phyloP scores from a whole-genome alignment of 2,329 filamentous ascomycete genomes.

The Epichloe sp. region DNA sequence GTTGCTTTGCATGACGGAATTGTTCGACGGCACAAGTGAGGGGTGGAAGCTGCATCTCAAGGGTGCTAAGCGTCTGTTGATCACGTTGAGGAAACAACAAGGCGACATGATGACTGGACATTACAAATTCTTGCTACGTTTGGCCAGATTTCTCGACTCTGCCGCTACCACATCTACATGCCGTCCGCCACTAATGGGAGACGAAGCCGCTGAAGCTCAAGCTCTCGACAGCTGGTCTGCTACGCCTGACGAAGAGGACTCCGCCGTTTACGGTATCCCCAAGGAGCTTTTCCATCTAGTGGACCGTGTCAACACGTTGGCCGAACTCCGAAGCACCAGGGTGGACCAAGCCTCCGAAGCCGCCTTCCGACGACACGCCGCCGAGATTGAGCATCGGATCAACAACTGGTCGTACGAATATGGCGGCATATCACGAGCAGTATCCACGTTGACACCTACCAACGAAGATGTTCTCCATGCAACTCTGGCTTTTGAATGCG shows the following conservation, averaged over 20 bases:
- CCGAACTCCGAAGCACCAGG: slow-evolving; percentile 19
- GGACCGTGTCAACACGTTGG: slow-evolving; percentile 19
- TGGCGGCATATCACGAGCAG: slow-evolving; percentile 14
- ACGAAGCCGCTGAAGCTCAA: slow-evolving; percentile 16
- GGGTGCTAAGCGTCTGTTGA: slow-evolving; percentile 25
- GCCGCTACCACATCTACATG: slow-evolving; percentile 22
- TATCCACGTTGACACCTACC: slow-evolving; percentile 9
- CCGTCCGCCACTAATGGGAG: slow-evolving; percentile 20
- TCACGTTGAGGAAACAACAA: slow-evolving; percentile 17
- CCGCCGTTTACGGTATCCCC: slow-evolving; percentile 23
- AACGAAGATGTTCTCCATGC: slow-evolving; percentile 20
- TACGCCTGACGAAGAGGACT: slow-evolving; percentile 18
- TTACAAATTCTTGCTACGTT: slow-evolving; percentile 24
- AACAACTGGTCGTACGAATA: slow-evolving; percentile 24
- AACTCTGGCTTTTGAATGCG: slow-evolving; percentile 26
- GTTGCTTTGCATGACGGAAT: slow-evolving; percentile 27
- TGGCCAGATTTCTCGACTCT: slow-evolving; percentile 20
- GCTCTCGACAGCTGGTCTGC: slow-evolving; percentile 15
- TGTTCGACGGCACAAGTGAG: slow-evolving; percentile 28
- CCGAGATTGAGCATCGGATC: slow-evolving; percentile 21
- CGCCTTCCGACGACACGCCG: slow-evolving; percentile 16
- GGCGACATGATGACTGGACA: slow-evolving; percentile 22
- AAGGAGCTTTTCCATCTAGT: slow-evolving; percentile 22
- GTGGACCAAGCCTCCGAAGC: slow-evolving; percentile 18
- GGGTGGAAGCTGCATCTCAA: slow-evolving; percentile 30